Base-by-base conservation (phyloP, 2,329 filamentous ascomycete species). In the Fusarium miscanthi region DNA sequence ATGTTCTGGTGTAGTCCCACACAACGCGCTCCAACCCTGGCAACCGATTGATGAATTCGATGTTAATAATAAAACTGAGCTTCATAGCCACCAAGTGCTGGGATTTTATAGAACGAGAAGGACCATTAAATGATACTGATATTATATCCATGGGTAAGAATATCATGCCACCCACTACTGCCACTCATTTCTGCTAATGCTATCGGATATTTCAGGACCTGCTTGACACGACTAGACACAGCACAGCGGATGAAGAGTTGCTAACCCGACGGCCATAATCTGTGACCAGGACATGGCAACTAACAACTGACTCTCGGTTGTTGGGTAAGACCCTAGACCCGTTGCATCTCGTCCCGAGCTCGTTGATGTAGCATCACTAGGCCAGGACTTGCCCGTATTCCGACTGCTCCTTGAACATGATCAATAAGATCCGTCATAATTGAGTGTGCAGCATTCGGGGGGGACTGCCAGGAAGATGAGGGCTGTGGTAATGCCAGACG, bases 221-320 rank as follows among this genome's bases (percentile, higher is more conserved):
- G 40, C 8, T 33, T 27, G 30, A 53, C 27, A 27, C 31, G 37
- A 68, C 37, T 23, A 33, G n/a, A 17, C n/a, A 33, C 11, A 38
- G 38, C 51, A 48, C 19, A 54, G 53, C 40, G 45, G 49, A 65
- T 59, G 58, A 52, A 67, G 52, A 58, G 70, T 68, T 72, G 38
- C 54, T 65, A 72, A 69, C 63, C 65, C 42, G 63, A 56, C 40
- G 52, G 35, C 53, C 42, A 42, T 40, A 61, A 62, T 71, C 59
- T 66, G 65, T 37, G 62, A 70, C 59, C 31, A 56, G 70, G 59
- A 59, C 56, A 70, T 70, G 59, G 69, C 46, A 56, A 53, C 52
- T 35, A 73, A 46, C 37, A 62, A 69, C 25, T 61, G 48, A 64
- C 42, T 40, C 60, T 69, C 41, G 66, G 63, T 63, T 56, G 49